These are phyloP conservation scores for Prorocentrum cordatum DNA, from an alignment of 169 alveolate genomes.

Conservation along the genomic window DNA sequence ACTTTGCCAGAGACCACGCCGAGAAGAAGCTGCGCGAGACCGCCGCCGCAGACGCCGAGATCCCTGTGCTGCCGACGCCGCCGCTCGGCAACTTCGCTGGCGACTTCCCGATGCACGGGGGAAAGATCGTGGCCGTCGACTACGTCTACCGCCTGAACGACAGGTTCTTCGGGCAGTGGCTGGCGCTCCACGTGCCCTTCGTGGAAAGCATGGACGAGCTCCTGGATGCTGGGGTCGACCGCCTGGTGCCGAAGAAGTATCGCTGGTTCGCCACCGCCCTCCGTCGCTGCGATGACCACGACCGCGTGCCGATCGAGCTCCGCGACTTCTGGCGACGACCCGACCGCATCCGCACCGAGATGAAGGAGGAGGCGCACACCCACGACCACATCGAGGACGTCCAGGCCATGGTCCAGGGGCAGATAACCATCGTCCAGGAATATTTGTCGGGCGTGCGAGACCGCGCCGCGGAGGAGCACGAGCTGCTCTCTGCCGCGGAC, in stretches of 20 bases:
- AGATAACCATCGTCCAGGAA: background rate
- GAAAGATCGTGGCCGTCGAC: background rate
- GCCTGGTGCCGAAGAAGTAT: background rate
- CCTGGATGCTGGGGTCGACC: background rate
- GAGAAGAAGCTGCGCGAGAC: no score
- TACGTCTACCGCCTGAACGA: background rate
- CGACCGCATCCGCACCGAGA: background rate
- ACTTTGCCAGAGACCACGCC: no score
- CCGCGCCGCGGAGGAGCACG: background rate
- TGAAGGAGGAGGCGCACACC: conserved; percentile 10
- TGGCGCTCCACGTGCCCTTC: background rate
- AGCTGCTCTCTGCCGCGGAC: background rate
- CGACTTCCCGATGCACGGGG: background rate
- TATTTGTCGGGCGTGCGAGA: background rate
- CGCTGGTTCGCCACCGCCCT: background rate
- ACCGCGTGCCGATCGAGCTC: background rate
- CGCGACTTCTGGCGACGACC: background rate
- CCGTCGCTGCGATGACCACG: background rate
- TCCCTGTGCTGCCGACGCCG: no score
- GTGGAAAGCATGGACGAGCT: background rate
- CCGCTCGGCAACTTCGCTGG: background rate
- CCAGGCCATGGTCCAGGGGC: background rate
- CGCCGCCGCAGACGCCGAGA: no score
- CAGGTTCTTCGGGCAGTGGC: conserved; percentile 28
- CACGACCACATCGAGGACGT: background rate